Base-by-base conservation (phyloP, 805 yeast species). In the Candida piceae region DNA sequence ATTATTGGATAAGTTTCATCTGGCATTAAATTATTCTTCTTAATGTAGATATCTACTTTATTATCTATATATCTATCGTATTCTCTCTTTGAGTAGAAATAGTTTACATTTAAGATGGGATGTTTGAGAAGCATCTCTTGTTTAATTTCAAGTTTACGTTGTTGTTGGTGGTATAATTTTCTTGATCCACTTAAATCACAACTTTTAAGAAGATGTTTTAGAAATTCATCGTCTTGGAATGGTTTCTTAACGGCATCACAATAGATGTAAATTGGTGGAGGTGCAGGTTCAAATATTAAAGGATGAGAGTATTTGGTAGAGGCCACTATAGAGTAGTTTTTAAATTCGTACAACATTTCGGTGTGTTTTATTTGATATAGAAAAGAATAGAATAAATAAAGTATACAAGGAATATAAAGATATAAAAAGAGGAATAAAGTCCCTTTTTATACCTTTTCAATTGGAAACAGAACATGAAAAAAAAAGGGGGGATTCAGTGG, bases 111-210 rank as follows among this genome's bases (percentile, higher is more conserved):
- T 5, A 34, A 15, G 7, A 3, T 17, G 6, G 32, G 28, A 15
- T 40, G 27, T 28, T 41, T 45, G 15, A 25, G 10, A 3, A 45
- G 19, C 17, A 44, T 33, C 26, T 41, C 35, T 13, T 38, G 35
- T 16, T 38, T 41, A 16, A 48, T 36, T 15, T 32, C 32, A 2
- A 35, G 25, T 35, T 34, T 41, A 22, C 39, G 39, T 17, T 41
- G 31, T 11, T 36, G 24, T 27, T 41, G 45, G 22, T 49, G 47
- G 16, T 31, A 22, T 17, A 35, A 30, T n/a, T 38, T 45, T 33
- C 59, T 45, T 22, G 24, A 5, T 4, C 58, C 58, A 15, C 55
- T 46, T 4, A 54, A 27, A 31, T 54, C 59, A 30, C 57, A 52
- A 16, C 31, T 23, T 22, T 42, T 45, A 4, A 54, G 36, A 5